A percentile compares a stretch with the other conserved stretches of the same genome.
Evolutionary conservation across 192 early-diverging fungal genomes (phyloP).

Genomic region (Kickxella alabastrina): DNA sequence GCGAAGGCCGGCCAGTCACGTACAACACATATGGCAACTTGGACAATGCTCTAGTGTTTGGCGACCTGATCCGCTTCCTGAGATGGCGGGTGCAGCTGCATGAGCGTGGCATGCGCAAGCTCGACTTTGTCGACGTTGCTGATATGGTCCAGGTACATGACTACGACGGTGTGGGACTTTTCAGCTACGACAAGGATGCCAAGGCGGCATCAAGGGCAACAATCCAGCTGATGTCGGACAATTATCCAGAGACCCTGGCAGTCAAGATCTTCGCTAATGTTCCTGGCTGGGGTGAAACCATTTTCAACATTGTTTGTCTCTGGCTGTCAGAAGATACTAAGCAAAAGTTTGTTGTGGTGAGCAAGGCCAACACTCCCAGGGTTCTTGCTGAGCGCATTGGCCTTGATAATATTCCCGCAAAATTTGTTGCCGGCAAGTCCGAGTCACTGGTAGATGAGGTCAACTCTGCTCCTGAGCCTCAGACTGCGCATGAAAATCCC

Average conservation of each 20-base stretch:
- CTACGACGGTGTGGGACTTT: slow-evolving; percentile 53
- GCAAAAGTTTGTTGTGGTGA: slow-evolving; percentile 59
- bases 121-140: slow-evolving; percentile 58
- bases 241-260: slow-evolving; percentile 62
- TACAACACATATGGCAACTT: slow-evolving; percentile 58
- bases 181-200: slow-evolving; percentile 50
- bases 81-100: slow-evolving; percentile 63
- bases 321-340: slow-evolving; percentile 58
- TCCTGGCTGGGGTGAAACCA: slow-evolving; percentile 58
- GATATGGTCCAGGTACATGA: slow-evolving; percentile 63
- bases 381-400: slow-evolving; percentile 42
- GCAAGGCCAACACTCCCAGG: slow-evolving; percentile 34
- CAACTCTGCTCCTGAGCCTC: slow-evolving; percentile 10
- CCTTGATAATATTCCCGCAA: slow-evolving; percentile 33
- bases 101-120: slow-evolving; percentile 53
- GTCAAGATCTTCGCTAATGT: slow-evolving; percentile 61
- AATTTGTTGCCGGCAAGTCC: slow-evolving; percentile 18
- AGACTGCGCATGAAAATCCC: slow-evolving; percentile 29
- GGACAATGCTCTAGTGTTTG: slow-evolving; percentile 56
- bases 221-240: slow-evolving; percentile 58
- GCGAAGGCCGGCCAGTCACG: slow-evolving; percentile 54
- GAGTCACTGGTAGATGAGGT: neutral
- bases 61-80: slow-evolving; percentile 54
- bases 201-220: slow-evolving; percentile 54
- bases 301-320: slow-evolving; percentile 56